Evolutionary conservation across 179 eudicot species (phyloP), one percentile per base, ranked within the genome.

Genomic region (Amaranthus tricolor): DNA sequence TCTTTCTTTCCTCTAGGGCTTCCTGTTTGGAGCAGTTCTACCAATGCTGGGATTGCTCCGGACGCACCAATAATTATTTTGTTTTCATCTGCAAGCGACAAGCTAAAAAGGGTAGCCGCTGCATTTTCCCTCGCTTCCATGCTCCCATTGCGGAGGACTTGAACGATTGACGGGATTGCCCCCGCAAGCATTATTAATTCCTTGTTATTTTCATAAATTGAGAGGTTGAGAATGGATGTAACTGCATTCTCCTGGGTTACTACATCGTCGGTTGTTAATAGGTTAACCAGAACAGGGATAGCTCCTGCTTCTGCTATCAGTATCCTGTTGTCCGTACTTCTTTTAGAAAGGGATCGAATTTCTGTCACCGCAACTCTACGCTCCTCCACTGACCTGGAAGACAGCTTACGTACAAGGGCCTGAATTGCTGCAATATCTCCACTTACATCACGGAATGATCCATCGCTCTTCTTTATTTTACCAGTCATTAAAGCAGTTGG

Each of bases 221-320:
- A 84, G 50, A 84, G 85, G 75, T 84, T 84, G 70, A 81, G 87
- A 49, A 84, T 79, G 66, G 87, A 81, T 43, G 87, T 84, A 19
- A 84, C 87, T 19, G 87, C 87, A 67, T 84, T 84, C 75, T 84
- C 87, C 64, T 84, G 84, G 77, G 84, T 84, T 71, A 72, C 76
- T 49, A 63, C 58, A 57, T 84, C 87, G 7, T 79, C 78, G 9
- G 76, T 52, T 66, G 87, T 84, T 79, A 84, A 71, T 79, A 84
- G 74, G 81, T 75, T 73, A 61, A 84, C 81, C 15, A 84, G 74
- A 31, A 76, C 82, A 12, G 86, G 87, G 55, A 84, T 84, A 15
- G 87, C 87, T 71, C 87, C 87, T 4, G 87, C 87, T 81, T 84
- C 87, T 44, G 87, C 87, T 69, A 84, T 81, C 50, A 84, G 79